Evolutionary conservation across 2,329 filamentous ascomycete species (phyloP), one percentile per base, ranked within the genome.

Genomic region (Pyrenochaeta sp.): DNA sequence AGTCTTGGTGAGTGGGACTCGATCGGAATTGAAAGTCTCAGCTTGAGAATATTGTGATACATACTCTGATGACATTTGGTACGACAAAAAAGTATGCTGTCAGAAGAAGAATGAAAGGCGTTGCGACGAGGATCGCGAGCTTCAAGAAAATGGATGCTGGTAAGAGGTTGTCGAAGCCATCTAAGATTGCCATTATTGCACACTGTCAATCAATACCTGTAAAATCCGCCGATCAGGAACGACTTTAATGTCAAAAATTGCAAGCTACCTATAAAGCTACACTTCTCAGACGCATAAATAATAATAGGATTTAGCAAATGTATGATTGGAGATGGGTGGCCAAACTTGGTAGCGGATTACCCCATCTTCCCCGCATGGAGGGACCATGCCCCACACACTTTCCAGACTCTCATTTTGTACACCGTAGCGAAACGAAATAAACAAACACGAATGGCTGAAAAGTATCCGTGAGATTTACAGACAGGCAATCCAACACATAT

Each of bases 31-130:
- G 15, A 10, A 18, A 11, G 15, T 31, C n/a, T 19, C 6, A 21
- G n/a, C 22, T n/a, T 21, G 17, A 2, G 7, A 23, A 17, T 13
- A 13, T 14, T 7, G 17, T 28, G 11, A 15, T 2, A 31, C 15
- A 15, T 53, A 64, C 64, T 27, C 63, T 67, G 50, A 68, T 27
- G 6, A 43, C 49, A 48, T 67, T 68, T 4, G 65, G 65, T 11
- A 67, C 61, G 5, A 61, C 45, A 24, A 61, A 53, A 35, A 67
- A 61, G 45, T 67, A 67, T 3, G 51, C 42, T 1, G 60, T 54
- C 1, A 61, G 26, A 3, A 67, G 15, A 1, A 63, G n/a, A 6
- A 63, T 13, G 18, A 65, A 19, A 4, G 60, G 58, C 8, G 53
- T 40, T 7, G 45, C 39, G 3, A 55, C 11, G 4, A 61, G 7